Percentiles rank a stretch among this genome's conserved stretches.
Conservation (phyloP, 768 basidiomycete genomes). For the Tylopilus sp. region DNA sequence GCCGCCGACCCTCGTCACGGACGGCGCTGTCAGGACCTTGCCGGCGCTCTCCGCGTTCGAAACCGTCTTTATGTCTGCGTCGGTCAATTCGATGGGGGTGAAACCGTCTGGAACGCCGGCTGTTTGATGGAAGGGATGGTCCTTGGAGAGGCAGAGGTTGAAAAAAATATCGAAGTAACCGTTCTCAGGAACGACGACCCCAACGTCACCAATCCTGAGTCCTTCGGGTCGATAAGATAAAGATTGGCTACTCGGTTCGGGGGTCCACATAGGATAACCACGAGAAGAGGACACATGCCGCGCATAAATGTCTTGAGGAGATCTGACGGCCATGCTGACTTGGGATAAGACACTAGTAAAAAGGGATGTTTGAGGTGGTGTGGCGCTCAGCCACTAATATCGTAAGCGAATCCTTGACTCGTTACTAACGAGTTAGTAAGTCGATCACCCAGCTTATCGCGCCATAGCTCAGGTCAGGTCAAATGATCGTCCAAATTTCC, state of each 20-base stretch:
- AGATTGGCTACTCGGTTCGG: slow-evolving; percentile 27
- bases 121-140: slow-evolving; percentile 19
- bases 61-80: slow-evolving; percentile 16
- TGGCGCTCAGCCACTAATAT: slow-evolving; percentile 4
- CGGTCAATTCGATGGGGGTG: slow-evolving; percentile 19
- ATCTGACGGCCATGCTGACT: slow-evolving; percentile 20
- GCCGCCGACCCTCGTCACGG: slow-evolving; percentile 10
- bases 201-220: slow-evolving; percentile 38
- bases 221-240: slow-evolving; percentile 28
- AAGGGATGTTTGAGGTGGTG: slow-evolving; percentile 1
- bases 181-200: slow-evolving; percentile 30
- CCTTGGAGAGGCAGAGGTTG: slow-evolving; percentile 35
- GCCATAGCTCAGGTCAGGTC: neutral
- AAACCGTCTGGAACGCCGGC: slow-evolving; percentile 30
- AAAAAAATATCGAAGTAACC: slow-evolving; percentile 39
- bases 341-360: neutral
- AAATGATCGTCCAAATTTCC: neutral
- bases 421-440: slow-evolving; percentile 17
- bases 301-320: slow-evolving; percentile 26
- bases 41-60: slow-evolving; percentile 11
- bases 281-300: slow-evolving; percentile 22
- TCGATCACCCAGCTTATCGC: neutral
- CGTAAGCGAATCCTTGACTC: slow-evolving; percentile 6
- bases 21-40: slow-evolving; percentile 4
- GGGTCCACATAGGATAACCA: slow-evolving; percentile 37